phyloP scores from a whole-genome alignment of 345 rosid genomes.

The Ceriops tagal region DNA sequence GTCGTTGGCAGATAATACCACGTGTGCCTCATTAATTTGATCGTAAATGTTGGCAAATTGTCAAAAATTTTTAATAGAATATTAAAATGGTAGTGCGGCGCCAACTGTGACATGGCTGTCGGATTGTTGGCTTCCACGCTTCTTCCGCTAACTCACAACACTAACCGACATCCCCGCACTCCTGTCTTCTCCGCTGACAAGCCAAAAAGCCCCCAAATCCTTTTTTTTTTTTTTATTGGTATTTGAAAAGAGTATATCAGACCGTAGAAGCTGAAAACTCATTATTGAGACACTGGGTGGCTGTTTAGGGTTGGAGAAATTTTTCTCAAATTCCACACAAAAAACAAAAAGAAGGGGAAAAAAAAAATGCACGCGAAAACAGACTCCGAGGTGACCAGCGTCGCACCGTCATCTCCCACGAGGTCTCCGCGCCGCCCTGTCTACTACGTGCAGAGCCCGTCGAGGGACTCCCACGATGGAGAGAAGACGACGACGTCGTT shows the following conservation, averaged over 20 bases:
- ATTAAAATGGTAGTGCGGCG: background rate
- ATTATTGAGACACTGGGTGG: too few relatives aligned
- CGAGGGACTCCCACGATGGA: conserved; percentile 95
- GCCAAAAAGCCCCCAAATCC: too few relatives aligned
- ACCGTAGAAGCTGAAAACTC: too few relatives aligned
- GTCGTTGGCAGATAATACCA: too few relatives aligned
- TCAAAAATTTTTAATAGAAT: background rate
- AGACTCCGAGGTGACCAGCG: conserved; percentile 95
- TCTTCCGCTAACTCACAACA: background rate
- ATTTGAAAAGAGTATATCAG: too few relatives aligned
- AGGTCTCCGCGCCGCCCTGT: conserved; percentile 89
- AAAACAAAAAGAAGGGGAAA: too few relatives aligned
- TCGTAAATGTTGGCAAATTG: background rate
- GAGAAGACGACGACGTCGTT: conserved; percentile 96
- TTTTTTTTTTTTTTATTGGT: too few relatives aligned
- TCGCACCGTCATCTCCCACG: conserved; percentile 78
- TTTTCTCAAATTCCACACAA: too few relatives aligned
- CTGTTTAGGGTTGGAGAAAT: too few relatives aligned
- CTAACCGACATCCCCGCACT: too few relatives aligned
- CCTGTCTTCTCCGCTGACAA: too few relatives aligned
- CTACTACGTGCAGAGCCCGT: conserved; percentile 93
- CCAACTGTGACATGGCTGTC: background rate
- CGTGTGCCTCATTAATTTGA: background rate
- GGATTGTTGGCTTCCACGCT: background rate
- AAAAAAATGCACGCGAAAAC: conserved; percentile 88